Conservation (phyloP, 768 basidiomycete genomes). For the Phaffia australis region DNA sequence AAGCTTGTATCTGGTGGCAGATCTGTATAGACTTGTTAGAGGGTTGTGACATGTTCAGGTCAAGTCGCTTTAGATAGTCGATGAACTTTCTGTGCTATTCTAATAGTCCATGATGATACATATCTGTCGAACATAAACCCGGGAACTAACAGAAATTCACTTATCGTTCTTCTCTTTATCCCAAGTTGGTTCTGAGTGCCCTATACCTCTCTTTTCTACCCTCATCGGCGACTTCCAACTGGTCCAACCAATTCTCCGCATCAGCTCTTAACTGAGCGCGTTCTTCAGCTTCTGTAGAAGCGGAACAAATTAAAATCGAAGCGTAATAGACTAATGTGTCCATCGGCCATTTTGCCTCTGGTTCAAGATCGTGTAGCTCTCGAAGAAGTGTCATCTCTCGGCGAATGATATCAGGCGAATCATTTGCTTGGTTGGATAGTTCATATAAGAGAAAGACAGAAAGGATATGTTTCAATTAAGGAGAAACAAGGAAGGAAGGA, state of each 20-base stretch:
- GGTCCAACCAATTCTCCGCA: conserved; percentile 50
- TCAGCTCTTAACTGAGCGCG: conserved; percentile 39
- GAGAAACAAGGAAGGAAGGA: neutral
- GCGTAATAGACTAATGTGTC: conserved; percentile 82
- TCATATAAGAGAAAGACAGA: neutral
- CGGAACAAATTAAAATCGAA: conserved; percentile 44
- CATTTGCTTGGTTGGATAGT: conserved; percentile 46
- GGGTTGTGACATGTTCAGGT: neutral
- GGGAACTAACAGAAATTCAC: too few species aligned
- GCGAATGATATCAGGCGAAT: conserved; percentile 44
- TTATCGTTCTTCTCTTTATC: too few species aligned
- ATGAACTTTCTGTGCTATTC: too few species aligned
- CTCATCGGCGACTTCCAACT: conserved; percentile 49
- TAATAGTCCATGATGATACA: too few species aligned
- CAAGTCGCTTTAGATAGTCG: too few species aligned
- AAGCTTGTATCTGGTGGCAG: conserved; percentile 87
- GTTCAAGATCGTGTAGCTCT: conserved; percentile 75
- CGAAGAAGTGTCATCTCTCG: conserved; percentile 69
- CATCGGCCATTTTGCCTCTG: conserved; percentile 95
- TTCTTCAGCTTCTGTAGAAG: conserved; percentile 23
- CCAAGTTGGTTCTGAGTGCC: conserved; percentile 28
- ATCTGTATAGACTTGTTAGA: conserved; percentile 59
- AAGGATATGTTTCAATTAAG: neutral
- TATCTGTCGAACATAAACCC: too few species aligned
- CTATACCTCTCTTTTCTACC: conserved; percentile 56